Percentiles rank a stretch among this genome's conserved stretches.
phyloP scores from a whole-genome alignment of 495 filamentous ascomycete genomes.

The Pseudoneurospora amorphoporcata region DNA sequence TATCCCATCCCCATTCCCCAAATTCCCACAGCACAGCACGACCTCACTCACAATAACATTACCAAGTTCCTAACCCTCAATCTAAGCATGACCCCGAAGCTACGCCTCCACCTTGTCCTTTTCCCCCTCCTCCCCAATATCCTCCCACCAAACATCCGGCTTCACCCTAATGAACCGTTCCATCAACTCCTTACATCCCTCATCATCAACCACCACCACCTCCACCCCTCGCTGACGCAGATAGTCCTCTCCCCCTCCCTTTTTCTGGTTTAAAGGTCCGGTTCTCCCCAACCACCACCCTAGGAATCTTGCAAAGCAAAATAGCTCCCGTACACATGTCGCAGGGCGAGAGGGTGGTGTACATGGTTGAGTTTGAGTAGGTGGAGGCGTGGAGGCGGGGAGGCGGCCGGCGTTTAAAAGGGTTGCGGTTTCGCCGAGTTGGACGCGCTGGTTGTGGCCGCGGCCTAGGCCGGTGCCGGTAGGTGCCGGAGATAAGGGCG shows the following conservation, averaged over 20 bases:
- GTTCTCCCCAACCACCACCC: constrained; percentile 81
- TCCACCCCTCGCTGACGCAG: constrained; percentile 62
- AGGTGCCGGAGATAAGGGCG: constrained; percentile 51
- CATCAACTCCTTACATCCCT: constrained; percentile 66
- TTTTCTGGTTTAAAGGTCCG: constrained; percentile 53
- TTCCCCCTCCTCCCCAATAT: not conserved
- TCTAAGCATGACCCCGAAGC: too few species aligned
- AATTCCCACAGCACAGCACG: not conserved
- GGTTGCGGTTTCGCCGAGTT: constrained; percentile 70
- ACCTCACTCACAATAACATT: not conserved
- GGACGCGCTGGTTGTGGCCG: constrained; percentile 74
- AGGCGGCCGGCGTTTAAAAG: constrained; percentile 71
- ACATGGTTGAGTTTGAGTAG: constrained; percentile 64
- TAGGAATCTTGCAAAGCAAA: constrained; percentile 66
- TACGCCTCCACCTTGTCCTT: not conserved
- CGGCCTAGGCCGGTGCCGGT: constrained; percentile 65
- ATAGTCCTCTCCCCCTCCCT: constrained; percentile 51
- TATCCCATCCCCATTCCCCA: not conserved
- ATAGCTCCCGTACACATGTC: constrained; percentile 82
- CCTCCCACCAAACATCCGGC: constrained; percentile 60
- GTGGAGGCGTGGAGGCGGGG: constrained; percentile 55
- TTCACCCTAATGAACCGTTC: constrained; percentile 64
- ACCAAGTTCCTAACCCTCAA: too few species aligned
- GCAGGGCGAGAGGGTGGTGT: constrained; percentile 78
- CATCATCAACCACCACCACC: constrained; percentile 59